Evolutionary conservation across 202 grass and related monocot species (phyloP).

Genomic region (Setaria italica): DNA sequence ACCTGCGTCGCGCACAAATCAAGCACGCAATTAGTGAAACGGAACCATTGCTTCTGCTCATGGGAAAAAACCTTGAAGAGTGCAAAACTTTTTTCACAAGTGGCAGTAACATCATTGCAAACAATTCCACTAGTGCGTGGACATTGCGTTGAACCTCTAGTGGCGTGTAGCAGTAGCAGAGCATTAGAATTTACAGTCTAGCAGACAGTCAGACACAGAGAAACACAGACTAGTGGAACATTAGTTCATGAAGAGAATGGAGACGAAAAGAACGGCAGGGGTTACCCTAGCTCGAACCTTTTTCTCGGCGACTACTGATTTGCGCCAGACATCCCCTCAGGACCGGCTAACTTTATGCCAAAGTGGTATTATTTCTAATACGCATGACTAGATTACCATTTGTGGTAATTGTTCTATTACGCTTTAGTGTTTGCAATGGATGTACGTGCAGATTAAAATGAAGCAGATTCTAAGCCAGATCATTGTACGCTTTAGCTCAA

Average conservation of each 20-base stretch:
- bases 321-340: neutral
- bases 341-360: conserved; percentile 17
- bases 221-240: conserved; percentile 23
- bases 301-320: neutral
- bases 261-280: conserved; percentile 12
- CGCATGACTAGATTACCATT: neutral
- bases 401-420: neutral
- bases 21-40: neutral
- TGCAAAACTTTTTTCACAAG: neutral
- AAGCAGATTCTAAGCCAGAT: conserved; percentile 18
- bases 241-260: neutral
- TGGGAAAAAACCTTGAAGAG: neutral
- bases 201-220: neutral
- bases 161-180: neutral
- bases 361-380: conserved; percentile 27
- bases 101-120: neutral
- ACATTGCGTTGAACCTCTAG: neutral
- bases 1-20: conserved; percentile 36
- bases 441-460: neutral
- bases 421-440: neutral
- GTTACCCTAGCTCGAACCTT: neutral
- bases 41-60: neutral
- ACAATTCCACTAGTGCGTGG: neutral
- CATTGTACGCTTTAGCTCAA: neutral
- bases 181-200: neutral